Evolutionary conservation across 768 basidiomycete species (phyloP).

Genomic region (Omphalotus guepiniiformis): DNA sequence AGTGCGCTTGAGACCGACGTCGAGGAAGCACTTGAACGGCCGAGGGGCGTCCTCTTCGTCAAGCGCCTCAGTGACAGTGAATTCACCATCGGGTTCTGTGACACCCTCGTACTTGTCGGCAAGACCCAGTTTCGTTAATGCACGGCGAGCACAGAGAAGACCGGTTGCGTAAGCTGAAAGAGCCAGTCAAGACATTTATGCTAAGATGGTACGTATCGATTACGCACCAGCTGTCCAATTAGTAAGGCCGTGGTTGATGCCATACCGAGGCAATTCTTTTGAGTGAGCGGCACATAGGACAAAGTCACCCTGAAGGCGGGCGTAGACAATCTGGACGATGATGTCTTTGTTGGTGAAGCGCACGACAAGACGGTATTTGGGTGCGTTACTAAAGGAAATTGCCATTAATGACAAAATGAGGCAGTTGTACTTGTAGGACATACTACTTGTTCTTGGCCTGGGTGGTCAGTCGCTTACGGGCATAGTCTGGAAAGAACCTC

Average conservation of each 20-base stretch:
- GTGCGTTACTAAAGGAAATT: conserved; percentile 64
- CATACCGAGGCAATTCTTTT: conserved; percentile 89
- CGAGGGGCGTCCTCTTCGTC: conserved; percentile 92
- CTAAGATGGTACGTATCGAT: background rate
- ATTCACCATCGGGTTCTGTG: conserved; percentile 82
- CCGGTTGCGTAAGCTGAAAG: conserved; percentile 90
- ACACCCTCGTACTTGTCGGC: conserved; percentile 98
- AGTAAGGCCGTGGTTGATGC: conserved; percentile 96
- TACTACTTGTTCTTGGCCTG: conserved; percentile 99
- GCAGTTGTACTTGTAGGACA: conserved; percentile 19
- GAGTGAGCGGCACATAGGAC: conserved; percentile 87
- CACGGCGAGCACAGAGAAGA: conserved; percentile 91
- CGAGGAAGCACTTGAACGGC: conserved; percentile 99
- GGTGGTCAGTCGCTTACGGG: conserved; percentile 92
- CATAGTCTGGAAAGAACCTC: conserved; percentile 78
- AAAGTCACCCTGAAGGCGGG: conserved; percentile 96
- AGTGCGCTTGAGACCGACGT: conserved; percentile 96
- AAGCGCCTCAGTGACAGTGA: conserved; percentile 77
- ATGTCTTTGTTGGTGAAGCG: conserved; percentile 98
- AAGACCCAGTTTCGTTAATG: conserved; percentile 90
- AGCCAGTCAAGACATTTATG: too few species aligned
- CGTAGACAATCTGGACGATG: conserved; percentile 94
- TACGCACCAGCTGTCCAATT: conserved; percentile 93
- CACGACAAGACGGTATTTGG: conserved; percentile 98
- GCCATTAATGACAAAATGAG: background rate